These are phyloP conservation scores for Thalassiosira profunda DNA, from an alignment of 108 stramenopile species.

Conservation along the genomic window DNA sequence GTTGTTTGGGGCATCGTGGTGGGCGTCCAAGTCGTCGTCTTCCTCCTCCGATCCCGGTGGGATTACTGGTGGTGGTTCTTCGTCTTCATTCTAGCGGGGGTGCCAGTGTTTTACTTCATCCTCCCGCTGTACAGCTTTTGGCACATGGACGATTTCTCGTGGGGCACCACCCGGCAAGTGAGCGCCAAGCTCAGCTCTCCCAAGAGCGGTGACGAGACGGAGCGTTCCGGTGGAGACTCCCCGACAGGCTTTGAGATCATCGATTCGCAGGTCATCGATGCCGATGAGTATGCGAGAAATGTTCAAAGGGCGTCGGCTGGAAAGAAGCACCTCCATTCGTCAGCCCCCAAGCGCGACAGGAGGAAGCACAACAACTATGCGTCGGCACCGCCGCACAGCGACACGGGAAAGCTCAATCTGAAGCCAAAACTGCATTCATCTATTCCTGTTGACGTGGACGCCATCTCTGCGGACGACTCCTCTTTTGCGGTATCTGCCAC, in stretches of 20 bases:
- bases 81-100: slow-evolving; percentile 50
- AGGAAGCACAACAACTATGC: not conserved
- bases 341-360: not conserved
- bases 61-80: slow-evolving; percentile 69
- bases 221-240: slow-evolving; percentile 21
- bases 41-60: slow-evolving; percentile 52
- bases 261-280: not conserved
- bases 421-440: slow-evolving; percentile 15
- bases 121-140: slow-evolving; percentile 62
- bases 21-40: slow-evolving; percentile 55
- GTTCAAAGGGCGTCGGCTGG: not conserved
- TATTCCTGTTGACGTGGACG: slow-evolving; percentile 20
- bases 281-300: not conserved
- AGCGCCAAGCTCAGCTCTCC: slow-evolving; percentile 10
- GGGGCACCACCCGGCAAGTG: slow-evolving; percentile 62
- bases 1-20: slow-evolving; percentile 52
- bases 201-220: slow-evolving; percentile 25
- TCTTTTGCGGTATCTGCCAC: slow-evolving; percentile 1
- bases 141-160: slow-evolving; percentile 71
- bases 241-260: slow-evolving; percentile 20
- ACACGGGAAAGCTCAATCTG: slow-evolving; percentile 21
- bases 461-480: slow-evolving; percentile 30
- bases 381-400: slow-evolving; percentile 9
- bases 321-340: not conserved
- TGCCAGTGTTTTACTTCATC: slow-evolving; percentile 66